These are phyloP conservation scores for Mariannaea sp. DNA, from an alignment of 2,329 filamentous ascomycete genomes.

Conservation along the genomic window DNA sequence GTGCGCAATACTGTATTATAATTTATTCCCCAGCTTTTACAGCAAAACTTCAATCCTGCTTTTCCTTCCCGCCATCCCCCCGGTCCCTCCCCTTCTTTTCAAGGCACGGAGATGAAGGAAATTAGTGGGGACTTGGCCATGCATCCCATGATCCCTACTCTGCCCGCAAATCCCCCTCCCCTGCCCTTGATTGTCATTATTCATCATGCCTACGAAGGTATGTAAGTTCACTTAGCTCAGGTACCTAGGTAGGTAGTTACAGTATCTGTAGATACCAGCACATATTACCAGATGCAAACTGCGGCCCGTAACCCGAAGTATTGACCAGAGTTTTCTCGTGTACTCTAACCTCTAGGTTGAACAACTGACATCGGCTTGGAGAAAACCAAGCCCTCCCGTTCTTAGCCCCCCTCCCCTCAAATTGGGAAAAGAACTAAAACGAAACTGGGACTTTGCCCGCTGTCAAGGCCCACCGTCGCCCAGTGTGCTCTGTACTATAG, in stretches of 20 bases:
- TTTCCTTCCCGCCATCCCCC: too few species aligned
- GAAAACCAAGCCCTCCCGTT: background rate
- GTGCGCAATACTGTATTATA: too few species aligned
- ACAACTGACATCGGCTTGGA: background rate
- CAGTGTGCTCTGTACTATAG: background rate
- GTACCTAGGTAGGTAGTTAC: too few species aligned
- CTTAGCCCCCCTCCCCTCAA: too few species aligned
- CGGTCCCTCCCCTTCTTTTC: background rate
- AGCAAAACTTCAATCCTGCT: constrained; percentile 1
- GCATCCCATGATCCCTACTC: background rate
- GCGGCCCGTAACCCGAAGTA: background rate
- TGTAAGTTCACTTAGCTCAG: too few species aligned
- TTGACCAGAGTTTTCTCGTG: too few species aligned
- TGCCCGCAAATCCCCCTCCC: background rate
- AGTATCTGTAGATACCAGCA: too few species aligned
- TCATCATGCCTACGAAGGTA: too few species aligned
- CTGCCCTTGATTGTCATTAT: background rate
- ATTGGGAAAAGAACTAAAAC: constrained; percentile 26
- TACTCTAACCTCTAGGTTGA: too few species aligned
- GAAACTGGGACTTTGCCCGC: constrained; percentile 27
- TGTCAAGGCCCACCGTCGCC: constrained; percentile 16
- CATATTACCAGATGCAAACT: background rate
- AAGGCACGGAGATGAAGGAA: background rate
- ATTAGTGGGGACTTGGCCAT: background rate
- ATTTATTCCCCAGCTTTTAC: constrained; percentile 27